phyloP scores from a whole-genome alignment of 1,284 basidiomycete genomes.

The Fomitopsis palustris region DNA sequence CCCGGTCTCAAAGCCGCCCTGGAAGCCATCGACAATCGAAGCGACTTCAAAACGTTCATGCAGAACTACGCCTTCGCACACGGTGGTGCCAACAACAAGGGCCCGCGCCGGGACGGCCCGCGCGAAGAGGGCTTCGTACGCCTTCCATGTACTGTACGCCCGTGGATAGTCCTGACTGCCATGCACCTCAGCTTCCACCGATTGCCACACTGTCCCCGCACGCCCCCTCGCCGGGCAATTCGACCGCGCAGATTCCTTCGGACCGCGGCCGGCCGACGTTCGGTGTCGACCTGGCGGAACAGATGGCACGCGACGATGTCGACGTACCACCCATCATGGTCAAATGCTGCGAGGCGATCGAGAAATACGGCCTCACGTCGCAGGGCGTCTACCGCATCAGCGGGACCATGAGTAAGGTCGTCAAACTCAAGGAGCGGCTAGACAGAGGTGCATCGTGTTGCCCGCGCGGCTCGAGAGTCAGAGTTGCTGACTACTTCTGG shows the following conservation, averaged over 20 bases:
- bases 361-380: slow-evolving; percentile 79
- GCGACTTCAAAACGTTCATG: slow-evolving; percentile 97
- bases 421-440: slow-evolving; percentile 78
- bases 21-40: slow-evolving; percentile 90
- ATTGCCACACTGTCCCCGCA: slow-evolving; percentile 4
- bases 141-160: slow-evolving; percentile 11
- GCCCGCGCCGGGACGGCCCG: slow-evolving; percentile 80
- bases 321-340: slow-evolving; percentile 88
- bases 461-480: neutral
- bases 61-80: slow-evolving; percentile 92
- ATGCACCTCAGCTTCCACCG: slow-evolving; percentile 8
- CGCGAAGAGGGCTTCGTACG: slow-evolving; percentile 85
- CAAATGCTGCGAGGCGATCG: slow-evolving; percentile 91
- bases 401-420: slow-evolving; percentile 88
- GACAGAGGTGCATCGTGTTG: slow-evolving; percentile 65
- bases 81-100: slow-evolving; percentile 55
- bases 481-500: neutral
- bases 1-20: slow-evolving; percentile 84
- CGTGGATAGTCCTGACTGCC: neutral
- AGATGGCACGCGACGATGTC: slow-evolving; percentile 85
- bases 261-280: slow-evolving; percentile 79
- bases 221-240: slow-evolving; percentile 27
- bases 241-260: slow-evolving; percentile 34
- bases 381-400: slow-evolving; percentile 95
- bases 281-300: slow-evolving; percentile 88